Evolutionary conservation across 805 yeast genomes (phyloP), one percentile per base, ranked within the genome.

Genomic region (Priceomyces haplophilus): DNA sequence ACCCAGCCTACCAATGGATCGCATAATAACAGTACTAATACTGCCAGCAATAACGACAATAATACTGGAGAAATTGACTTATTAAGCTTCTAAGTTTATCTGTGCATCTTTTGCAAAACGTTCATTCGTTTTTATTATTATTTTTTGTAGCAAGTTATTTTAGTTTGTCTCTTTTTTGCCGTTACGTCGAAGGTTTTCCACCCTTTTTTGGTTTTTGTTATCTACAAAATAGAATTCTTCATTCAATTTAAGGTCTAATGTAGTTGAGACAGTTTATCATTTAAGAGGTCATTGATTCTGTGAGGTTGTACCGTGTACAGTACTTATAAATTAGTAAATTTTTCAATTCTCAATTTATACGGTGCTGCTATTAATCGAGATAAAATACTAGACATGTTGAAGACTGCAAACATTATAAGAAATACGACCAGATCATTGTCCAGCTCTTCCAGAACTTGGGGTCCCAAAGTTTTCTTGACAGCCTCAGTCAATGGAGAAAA

Each of bases 401-500:
- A 27, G 31, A 5, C 47, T 41, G 45, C 47, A 36, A 40, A 46
- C 38, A 29, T 49, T 16, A 24, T 39, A 47, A 60, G 37, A 58
- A 54, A 49, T 51, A 45, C 53, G 47, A 61, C 61, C 46, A 79
- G 85, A 69, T 53, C 70, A 34, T 79, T 80, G 53, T 76, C 84
- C 34, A 59, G 76, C 36, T 56, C 78, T 31, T 53, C 75, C 44
- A 50, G 69, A 40, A 66, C 59, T 38, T 62, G 72, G 43, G 79
- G 78, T 37, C 72, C 76, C 53, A 79, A 79, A 60, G 81, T 78
- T 25, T 80, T 62, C 61, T 72, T 80, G 55, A 81, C 79, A 48
- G 72, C 83, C 33, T 67, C 83, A 38, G 72, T 80, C 51, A 72
- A 72, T 53, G 84, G 83, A 47, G 65, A 63, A 46, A 69, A 68